Conservation (phyloP, 2,329 filamentous ascomycete genomes). For the Juglanconis oblonga region DNA sequence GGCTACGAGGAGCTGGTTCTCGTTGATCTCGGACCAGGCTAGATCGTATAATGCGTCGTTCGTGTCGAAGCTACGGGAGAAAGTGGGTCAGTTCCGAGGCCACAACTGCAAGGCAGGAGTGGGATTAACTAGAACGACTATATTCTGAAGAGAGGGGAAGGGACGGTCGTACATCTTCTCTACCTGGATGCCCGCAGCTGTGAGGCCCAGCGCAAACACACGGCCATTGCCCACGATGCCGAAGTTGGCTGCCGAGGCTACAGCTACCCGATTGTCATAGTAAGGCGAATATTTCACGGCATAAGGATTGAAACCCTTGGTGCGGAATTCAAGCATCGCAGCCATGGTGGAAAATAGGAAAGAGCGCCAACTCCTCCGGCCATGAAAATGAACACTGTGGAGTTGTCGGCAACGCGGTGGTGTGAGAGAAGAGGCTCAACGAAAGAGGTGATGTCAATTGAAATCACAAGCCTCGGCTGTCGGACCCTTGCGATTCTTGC, state of each 20-base stretch:
- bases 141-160: too few species aligned
- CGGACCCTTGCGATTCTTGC: neutral
- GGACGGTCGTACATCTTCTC: slow-evolving; percentile 73
- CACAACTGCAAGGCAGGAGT: neutral
- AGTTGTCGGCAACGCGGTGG: neutral
- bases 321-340: slow-evolving; percentile 88
- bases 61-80: slow-evolving; percentile 73
- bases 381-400: neutral
- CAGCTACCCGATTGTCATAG: slow-evolving; percentile 90
- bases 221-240: slow-evolving; percentile 95
- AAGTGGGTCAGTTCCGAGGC: neutral
- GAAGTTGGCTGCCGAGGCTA: slow-evolving; percentile 90
- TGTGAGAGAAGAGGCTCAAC: neutral
- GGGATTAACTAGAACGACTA: too few species aligned
- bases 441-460: slow-evolving; percentile 11
- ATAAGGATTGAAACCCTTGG: slow-evolving; percentile 91
- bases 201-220: slow-evolving; percentile 79
- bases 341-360: slow-evolving; percentile 31
- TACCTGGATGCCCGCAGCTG: slow-evolving; percentile 76
- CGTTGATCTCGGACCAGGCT: slow-evolving; percentile 93
- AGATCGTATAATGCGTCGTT: slow-evolving; percentile 96
- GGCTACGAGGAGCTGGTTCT: slow-evolving; percentile 86
- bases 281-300: slow-evolving; percentile 98
- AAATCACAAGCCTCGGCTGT: slow-evolving; percentile 16
- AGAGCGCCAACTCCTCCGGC: neutral